Conservation (phyloP, 1,284 basidiomycete genomes). For the Cryptococcus floricola region DNA sequence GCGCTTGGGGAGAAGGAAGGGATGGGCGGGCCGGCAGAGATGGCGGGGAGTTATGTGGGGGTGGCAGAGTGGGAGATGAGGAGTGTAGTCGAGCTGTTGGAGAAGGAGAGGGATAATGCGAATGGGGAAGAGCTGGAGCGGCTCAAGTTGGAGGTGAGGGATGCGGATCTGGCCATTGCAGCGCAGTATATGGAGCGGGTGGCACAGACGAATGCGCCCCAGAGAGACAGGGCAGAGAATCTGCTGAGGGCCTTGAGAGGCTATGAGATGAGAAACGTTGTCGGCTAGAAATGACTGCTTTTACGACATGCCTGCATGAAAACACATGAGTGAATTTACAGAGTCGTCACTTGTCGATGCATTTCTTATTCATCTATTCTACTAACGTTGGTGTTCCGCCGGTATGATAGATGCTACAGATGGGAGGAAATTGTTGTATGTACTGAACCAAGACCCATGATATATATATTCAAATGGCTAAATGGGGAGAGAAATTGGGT, state of each 20-base stretch:
- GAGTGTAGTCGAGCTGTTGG: conserved; percentile 36
- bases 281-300: too few relatives aligned
- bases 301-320: too few relatives aligned
- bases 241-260: conserved; percentile 33
- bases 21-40: conserved; percentile 60
- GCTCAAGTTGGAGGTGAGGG: background rate
- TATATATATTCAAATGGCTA: background rate
- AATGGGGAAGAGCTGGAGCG: conserved; percentile 2
- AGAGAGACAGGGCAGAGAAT: conserved; percentile 40
- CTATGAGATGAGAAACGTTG: conserved; percentile 24
- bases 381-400: conserved; percentile 10
- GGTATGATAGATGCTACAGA: conserved; percentile 3
- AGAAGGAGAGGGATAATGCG: background rate
- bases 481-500: background rate
- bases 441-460: conserved; percentile 4
- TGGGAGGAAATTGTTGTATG: conserved; percentile 2
- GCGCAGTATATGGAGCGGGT: conserved; percentile 63
- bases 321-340: too few relatives aligned
- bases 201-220: conserved; percentile 56
- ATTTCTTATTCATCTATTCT: background rate
- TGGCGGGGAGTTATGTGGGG: conserved; percentile 71
- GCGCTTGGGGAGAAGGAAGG: conserved; percentile 66
- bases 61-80: conserved; percentile 71
- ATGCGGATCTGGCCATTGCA: conserved; percentile 42
- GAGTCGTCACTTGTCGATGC: background rate